Base-by-base conservation (phyloP, 768 basidiomycete genomes). In the Lactarius quietus region DNA sequence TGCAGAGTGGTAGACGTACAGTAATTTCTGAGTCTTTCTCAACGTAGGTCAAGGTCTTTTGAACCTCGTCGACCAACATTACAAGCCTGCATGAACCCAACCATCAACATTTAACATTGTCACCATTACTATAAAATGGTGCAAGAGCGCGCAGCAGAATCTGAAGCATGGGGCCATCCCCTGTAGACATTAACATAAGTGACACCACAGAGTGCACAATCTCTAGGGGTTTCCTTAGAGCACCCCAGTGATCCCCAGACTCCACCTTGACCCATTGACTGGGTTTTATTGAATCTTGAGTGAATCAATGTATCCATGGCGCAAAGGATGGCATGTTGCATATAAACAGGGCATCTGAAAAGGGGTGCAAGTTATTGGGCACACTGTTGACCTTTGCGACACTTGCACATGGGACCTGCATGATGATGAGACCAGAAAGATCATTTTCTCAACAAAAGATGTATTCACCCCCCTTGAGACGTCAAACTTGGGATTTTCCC, bases 391-490 rank as follows among this genome's bases (percentile, higher is more conserved):
- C 10, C 3, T 45, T 45, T 10, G 1, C n/a, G 10, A 45, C n/a
- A 9, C n/a, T 45, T 1, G 43, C 43, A 3, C n/a, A 9, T 3
- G n/a, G 20, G n/a, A 45, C 2, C 1, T n/a, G 8, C n/a, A n/a
- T 45, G n/a, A 45, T 3, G n/a, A 45, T 45, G 43, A 45, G 43
- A 10, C n/a, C 43, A 12, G n/a, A 45, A 2, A 3, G 4, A 20
- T 23, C n/a, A 0, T 23, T 23, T 8, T 45, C n/a, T 1, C 10
- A 3, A 10, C 43, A 0, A 10, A 45, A 45, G 1, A n/a, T 1
- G 9, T n/a, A 45, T 12, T 45, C n/a, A 0, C 20, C n/a, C 0
- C 7, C 9, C 1, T 20, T 10, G 4, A 10, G n/a, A 6, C 9
- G 7, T 43, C 6, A 7, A 3, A 43, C 9, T 3, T 10, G 20